Evolutionary conservation across 2,329 filamentous ascomycete species (phyloP).

Genomic region (Claviceps sp.): DNA sequence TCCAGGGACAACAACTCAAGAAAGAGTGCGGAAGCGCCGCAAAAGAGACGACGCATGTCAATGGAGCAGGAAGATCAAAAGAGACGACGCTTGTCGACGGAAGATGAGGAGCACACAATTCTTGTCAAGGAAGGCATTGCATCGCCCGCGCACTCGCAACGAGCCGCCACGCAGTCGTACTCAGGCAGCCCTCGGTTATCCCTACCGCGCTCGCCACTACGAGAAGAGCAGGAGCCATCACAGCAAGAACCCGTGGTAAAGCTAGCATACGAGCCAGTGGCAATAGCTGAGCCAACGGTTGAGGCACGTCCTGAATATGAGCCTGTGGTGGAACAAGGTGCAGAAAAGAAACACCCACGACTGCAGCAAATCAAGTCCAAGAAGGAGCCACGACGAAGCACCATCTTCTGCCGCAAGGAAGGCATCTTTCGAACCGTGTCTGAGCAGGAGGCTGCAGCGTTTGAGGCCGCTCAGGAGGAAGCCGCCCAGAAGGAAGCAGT

Average conservation of each 20-base stretch:
- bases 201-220: not conserved
- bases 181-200: not conserved
- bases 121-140: constrained; percentile 15
- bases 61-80: constrained; percentile 1
- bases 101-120: constrained; percentile 19
- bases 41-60: constrained; percentile 9
- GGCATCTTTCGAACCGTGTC: constrained; percentile 51
- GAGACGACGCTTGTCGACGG: not conserved
- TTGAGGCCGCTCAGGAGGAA: constrained; percentile 15
- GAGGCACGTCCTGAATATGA: constrained; percentile 7
- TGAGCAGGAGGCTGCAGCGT: constrained; percentile 34
- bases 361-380: constrained; percentile 15
- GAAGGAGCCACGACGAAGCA: constrained; percentile 33
- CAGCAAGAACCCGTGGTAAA: not conserved
- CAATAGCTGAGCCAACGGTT: not conserved
- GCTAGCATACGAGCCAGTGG: not conserved
- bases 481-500: constrained; percentile 12
- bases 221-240: not conserved
- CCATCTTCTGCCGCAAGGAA: constrained; percentile 47
- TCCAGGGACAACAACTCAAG: constrained; percentile 22
- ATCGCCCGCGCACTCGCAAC: constrained; percentile 16
- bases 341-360: constrained; percentile 11
- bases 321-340: constrained; percentile 13
- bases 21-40: constrained; percentile 8
- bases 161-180: constrained; percentile 5